Evolutionary conservation across 2,329 filamentous ascomycete genomes (phyloP).

Genomic region (Cordyceps fumosorosea): DNA sequence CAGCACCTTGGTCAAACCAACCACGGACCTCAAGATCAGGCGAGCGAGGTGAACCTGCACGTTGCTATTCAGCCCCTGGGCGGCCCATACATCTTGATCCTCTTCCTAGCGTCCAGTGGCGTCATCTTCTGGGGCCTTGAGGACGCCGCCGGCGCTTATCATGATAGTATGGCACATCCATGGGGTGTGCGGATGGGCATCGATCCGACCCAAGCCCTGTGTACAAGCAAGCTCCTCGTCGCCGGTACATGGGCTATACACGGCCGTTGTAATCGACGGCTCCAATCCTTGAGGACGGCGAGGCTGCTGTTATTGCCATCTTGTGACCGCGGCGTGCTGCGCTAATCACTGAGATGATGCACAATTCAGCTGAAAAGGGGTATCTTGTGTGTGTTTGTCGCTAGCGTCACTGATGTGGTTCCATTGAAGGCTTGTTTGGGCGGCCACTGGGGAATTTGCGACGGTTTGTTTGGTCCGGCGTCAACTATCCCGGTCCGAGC

Average conservation of each 20-base stretch:
- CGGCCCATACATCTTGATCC: not conserved
- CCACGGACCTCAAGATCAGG: not conserved
- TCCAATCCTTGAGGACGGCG: not conserved
- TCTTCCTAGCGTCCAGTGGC: slow-evolving; percentile 3
- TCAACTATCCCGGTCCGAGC: too few species aligned
- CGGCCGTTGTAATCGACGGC: not conserved
- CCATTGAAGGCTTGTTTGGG: too few species aligned
- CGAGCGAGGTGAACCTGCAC: not conserved
- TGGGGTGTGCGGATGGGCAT: not conserved
- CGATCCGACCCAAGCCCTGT: not conserved
- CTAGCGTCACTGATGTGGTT: too few species aligned
- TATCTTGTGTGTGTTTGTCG: too few species aligned
- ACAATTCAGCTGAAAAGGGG: too few species aligned
- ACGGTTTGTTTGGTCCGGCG: too few species aligned
- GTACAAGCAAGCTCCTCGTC: not conserved
- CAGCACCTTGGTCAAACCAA: too few species aligned
- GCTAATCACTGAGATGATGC: too few species aligned
- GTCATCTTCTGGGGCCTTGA: not conserved
- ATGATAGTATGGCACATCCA: not conserved
- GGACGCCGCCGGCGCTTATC: not conserved
- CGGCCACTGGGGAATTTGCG: too few species aligned
- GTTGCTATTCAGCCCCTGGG: not conserved
- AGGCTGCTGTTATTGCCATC: too few species aligned
- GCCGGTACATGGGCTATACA: not conserved
- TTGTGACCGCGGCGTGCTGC: too few species aligned